A percentile compares a stretch with the other conserved stretches of the same genome.
Conservation (phyloP, 139 green algal genomes). For the Picochlorum sp. region DNA sequence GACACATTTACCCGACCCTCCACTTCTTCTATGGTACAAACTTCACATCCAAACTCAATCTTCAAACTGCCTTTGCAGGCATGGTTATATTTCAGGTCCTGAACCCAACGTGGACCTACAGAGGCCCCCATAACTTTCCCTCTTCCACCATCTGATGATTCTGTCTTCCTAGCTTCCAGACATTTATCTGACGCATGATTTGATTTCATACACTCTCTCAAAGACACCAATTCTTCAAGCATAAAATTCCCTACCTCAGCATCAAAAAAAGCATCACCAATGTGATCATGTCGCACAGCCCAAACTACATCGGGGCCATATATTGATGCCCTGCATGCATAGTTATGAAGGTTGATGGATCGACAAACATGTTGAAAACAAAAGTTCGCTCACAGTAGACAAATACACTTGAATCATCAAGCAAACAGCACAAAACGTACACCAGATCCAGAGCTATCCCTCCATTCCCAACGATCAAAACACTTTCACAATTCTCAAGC, state of each 20-base stretch:
- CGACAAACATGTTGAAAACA: neutral
- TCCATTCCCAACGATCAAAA: conserved; percentile 76
- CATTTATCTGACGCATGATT: neutral
- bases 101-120: neutral
- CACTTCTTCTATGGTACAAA: neutral
- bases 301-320: conserved; percentile 55
- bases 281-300: conserved; percentile 59
- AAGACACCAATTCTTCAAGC: conserved; percentile 25
- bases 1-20: conserved; percentile 11
- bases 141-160: neutral
- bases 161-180: neutral
- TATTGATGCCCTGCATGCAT: conserved; percentile 16
- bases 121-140: no score
- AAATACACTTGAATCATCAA: neutral
- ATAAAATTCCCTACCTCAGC: conserved; percentile 64
- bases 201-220: neutral
- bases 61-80: neutral
- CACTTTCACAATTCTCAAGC: conserved; percentile 15
- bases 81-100: neutral
- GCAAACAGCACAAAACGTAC: conserved; percentile 15
- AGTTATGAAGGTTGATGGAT: neutral
- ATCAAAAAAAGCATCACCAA: conserved; percentile 85
- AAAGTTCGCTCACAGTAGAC: no score
- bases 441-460: conserved; percentile 76
- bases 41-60: neutral